Conservation (phyloP, 768 basidiomycete genomes). For the Tubosaeta sp. region DNA sequence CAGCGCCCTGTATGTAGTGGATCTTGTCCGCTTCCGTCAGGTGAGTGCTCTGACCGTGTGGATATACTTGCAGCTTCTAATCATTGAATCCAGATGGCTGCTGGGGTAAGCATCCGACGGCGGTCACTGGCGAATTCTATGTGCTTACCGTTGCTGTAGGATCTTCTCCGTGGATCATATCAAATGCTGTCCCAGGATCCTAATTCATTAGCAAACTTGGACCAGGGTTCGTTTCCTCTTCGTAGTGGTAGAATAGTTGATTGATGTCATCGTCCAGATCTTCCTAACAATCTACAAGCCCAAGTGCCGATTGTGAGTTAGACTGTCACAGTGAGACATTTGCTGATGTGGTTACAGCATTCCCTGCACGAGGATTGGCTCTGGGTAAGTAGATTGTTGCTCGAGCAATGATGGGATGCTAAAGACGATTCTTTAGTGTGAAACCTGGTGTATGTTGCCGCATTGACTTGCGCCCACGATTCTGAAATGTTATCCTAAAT, state of each 20-base stretch:
- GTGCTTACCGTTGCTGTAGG: slow-evolving; percentile 39
- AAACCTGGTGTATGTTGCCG: slow-evolving; percentile 86
- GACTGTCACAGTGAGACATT: neutral
- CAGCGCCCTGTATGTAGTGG: slow-evolving; percentile 94
- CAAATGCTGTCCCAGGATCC: slow-evolving; percentile 94
- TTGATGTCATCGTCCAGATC: slow-evolving; percentile 45
- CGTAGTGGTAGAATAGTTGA: neutral
- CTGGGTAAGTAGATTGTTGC: slow-evolving; percentile 58
- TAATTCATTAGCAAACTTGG: slow-evolving; percentile 87
- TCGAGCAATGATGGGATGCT: slow-evolving; percentile 1
- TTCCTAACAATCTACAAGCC: slow-evolving; percentile 92
- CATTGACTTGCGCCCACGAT: neutral
- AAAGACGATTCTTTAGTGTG: slow-evolving; percentile 56
- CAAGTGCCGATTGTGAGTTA: slow-evolving; percentile 89
- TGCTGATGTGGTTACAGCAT: slow-evolving; percentile 43
- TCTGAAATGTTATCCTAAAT: neutral
- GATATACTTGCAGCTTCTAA: neutral
- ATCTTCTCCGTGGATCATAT: slow-evolving; percentile 86
- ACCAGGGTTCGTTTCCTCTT: slow-evolving; percentile 60
- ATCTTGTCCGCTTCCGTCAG: slow-evolving; percentile 92
- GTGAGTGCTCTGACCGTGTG: slow-evolving; percentile 32
- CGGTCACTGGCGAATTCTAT: neutral
- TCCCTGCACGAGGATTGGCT: slow-evolving; percentile 93
- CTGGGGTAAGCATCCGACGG: slow-evolving; percentile 41
- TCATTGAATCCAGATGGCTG: slow-evolving; percentile 40